phyloP scores from a whole-genome alignment of 176 grass and related monocot genomes.

The Areca catechu region DNA sequence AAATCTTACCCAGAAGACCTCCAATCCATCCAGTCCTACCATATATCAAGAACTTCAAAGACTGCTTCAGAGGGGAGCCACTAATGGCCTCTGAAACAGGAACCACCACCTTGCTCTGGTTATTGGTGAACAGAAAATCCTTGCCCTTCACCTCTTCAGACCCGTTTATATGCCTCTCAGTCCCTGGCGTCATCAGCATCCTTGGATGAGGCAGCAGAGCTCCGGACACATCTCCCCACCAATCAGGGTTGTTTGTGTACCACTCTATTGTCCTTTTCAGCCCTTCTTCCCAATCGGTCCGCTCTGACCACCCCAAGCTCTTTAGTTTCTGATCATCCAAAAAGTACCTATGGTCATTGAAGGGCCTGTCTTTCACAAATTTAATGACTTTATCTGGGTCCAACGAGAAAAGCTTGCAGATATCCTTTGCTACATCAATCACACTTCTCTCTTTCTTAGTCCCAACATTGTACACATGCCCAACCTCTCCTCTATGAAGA shows the following conservation, averaged over 20 bases:
- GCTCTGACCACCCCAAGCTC: conserved; percentile 14
- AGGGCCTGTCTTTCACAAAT: conserved; percentile 10
- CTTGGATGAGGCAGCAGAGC: conserved; percentile 15
- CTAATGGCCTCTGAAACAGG: neutral
- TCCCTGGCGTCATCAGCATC: conserved; percentile 17
- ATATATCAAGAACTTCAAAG: conserved; percentile 19
- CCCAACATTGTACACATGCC: conserved; percentile 17
- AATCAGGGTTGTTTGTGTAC: conserved; percentile 16
- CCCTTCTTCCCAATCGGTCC: conserved; percentile 14
- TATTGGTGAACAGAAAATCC: neutral
- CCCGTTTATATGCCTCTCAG: neutral
- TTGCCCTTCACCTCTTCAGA: conserved; percentile 5
- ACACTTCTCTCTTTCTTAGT: conserved; percentile 15
- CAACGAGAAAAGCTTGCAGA: conserved; percentile 10
- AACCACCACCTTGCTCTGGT: conserved; percentile 2
- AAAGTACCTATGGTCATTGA: conserved; percentile 20
- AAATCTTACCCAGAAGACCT: conserved; percentile 15
- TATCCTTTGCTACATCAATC: conserved; percentile 18
- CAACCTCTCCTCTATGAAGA: conserved; percentile 19
- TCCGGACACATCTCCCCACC: conserved; percentile 20
- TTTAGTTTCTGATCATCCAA: conserved; percentile 20
- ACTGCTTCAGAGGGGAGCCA: neutral
- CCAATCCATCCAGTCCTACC: conserved; percentile 20
- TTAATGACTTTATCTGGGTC: conserved; percentile 10
- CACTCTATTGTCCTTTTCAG: conserved; percentile 22